Conservation (phyloP, 352 stramenopile species). For the Pythium monospermum region DNA sequence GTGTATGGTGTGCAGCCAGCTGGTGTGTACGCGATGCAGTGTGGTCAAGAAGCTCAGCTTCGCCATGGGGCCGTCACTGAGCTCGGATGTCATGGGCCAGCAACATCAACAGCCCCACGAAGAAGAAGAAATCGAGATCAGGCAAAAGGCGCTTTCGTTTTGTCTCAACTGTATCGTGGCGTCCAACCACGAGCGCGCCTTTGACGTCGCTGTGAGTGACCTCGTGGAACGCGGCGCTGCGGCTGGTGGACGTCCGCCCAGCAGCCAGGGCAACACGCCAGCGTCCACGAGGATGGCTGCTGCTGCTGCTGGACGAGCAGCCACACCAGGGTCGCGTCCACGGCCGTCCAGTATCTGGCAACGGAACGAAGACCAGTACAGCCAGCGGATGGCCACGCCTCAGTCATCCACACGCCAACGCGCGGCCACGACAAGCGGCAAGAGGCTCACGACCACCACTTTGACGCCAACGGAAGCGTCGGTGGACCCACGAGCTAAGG, state of each 20-base stretch:
- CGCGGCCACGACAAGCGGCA: constrained; percentile 13
- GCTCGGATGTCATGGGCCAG: constrained; percentile 7
- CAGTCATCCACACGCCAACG: background rate
- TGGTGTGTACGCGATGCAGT: constrained; percentile 22
- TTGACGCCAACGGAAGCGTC: too few species aligned
- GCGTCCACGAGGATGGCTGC: too few species aligned
- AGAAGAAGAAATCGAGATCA: constrained; percentile 11
- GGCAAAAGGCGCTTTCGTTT: constrained; percentile 23
- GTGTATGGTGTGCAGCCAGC: constrained; percentile 24
- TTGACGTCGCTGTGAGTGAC: constrained; percentile 18
- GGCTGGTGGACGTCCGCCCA: background rate
- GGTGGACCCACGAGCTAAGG: constrained; percentile 3
- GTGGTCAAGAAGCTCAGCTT: constrained; percentile 24
- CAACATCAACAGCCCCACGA: background rate
- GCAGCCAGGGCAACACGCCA: too few species aligned
- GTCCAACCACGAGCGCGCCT: constrained; percentile 17
- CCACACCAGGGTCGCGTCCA: background rate
- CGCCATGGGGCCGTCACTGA: constrained; percentile 14
- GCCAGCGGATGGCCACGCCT: constrained; percentile 10
- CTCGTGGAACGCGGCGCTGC: constrained; percentile 15
- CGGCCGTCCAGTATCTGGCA: constrained; percentile 10
- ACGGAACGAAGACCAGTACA: constrained; percentile 7
- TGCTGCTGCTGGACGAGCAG: background rate
- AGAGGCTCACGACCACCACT: constrained; percentile 14
- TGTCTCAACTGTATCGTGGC: constrained; percentile 22